Evolutionary conservation across 2,329 filamentous ascomycete species (phyloP).

Genomic region (Cordyceps javanica): DNA sequence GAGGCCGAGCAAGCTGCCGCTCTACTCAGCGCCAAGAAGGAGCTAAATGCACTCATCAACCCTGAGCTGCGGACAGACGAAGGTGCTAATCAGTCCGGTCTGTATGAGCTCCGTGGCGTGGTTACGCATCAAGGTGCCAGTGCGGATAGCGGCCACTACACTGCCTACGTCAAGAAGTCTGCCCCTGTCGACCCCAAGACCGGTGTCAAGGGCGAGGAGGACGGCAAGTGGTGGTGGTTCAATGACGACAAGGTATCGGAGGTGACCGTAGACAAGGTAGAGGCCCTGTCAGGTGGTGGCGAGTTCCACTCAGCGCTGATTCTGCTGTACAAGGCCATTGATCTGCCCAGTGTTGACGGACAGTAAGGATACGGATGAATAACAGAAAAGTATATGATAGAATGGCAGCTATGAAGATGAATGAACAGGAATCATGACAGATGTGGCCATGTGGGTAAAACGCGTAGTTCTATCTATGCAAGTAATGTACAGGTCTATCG

Average conservation of each 20-base stretch:
- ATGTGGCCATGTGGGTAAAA: background rate
- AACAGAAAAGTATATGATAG: background rate
- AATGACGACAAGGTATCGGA: slow-evolving; percentile 97
- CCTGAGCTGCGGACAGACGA: slow-evolving; percentile 69
- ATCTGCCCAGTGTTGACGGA: slow-evolving; percentile 55
- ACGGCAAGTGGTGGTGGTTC: slow-evolving; percentile 99
- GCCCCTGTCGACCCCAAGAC: slow-evolving; percentile 65
- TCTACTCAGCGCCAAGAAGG: slow-evolving; percentile 77
- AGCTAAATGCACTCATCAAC: slow-evolving; percentile 72
- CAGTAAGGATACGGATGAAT: slow-evolving; percentile 18
- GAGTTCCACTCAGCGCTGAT: slow-evolving; percentile 81
- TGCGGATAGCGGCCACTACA: slow-evolving; percentile 97
- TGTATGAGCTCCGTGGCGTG: slow-evolving; percentile 91
- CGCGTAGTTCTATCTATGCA: slow-evolving; percentile 2
- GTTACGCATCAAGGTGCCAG: slow-evolving; percentile 96
- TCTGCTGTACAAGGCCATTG: slow-evolving; percentile 69
- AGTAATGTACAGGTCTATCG: slow-evolving; percentile 16
- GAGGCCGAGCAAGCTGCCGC: slow-evolving; percentile 76
- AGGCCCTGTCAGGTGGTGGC: slow-evolving; percentile 81
- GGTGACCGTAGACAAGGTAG: slow-evolving; percentile 85
- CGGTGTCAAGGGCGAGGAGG: slow-evolving; percentile 72
- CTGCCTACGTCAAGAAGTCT: slow-evolving; percentile 93
- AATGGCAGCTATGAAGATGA: slow-evolving; percentile 14
- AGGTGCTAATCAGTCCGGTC: slow-evolving; percentile 83
- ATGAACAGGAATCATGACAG: slow-evolving; percentile 14